These are phyloP conservation scores for Candida verbasci DNA, from an alignment of 805 yeast genomes.

Conservation along the genomic window DNA sequence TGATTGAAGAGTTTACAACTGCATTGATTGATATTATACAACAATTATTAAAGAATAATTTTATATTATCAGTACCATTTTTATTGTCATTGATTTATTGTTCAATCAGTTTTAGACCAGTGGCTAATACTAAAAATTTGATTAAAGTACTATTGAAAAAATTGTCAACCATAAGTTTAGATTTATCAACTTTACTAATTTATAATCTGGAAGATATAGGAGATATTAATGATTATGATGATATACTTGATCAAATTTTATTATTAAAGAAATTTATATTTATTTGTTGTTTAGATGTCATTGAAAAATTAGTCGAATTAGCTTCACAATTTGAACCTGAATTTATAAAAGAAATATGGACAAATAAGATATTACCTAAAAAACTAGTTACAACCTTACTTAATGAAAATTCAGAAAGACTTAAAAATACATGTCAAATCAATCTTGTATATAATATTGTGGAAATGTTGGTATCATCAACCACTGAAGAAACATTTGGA, in stretches of 20 bases:
- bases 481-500: slow-evolving; percentile 28
- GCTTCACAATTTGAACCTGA: slow-evolving; percentile 16
- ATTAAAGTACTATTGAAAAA: slow-evolving; percentile 14
- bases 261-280: slow-evolving; percentile 47
- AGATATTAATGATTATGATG: slow-evolving; percentile 23
- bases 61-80: slow-evolving; percentile 51
- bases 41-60: slow-evolving; percentile 18
- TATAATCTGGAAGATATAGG: slow-evolving; percentile 21
- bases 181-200: slow-evolving; percentile 23
- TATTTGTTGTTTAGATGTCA: slow-evolving; percentile 49
- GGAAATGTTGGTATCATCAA: slow-evolving; percentile 47
- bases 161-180: slow-evolving; percentile 14
- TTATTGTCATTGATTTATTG: slow-evolving; percentile 54
- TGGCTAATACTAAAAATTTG: slow-evolving; percentile 46
- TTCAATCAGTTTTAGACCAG: slow-evolving; percentile 54
- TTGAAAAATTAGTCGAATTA: slow-evolving; percentile 42
- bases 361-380: slow-evolving; percentile 24
- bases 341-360: slow-evolving; percentile 18
- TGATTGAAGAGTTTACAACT: slow-evolving; percentile 37
- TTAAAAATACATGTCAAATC: slow-evolving; percentile 35
- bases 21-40: slow-evolving; percentile 22
- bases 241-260: slow-evolving; percentile 27
- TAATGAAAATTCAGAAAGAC: slow-evolving; percentile 46
- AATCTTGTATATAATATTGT: slow-evolving; percentile 48
- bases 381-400: slow-evolving; percentile 37